These are phyloP conservation scores for Macrocybe gigantea DNA, from an alignment of 768 basidiomycete genomes.

Conservation along the genomic window DNA sequence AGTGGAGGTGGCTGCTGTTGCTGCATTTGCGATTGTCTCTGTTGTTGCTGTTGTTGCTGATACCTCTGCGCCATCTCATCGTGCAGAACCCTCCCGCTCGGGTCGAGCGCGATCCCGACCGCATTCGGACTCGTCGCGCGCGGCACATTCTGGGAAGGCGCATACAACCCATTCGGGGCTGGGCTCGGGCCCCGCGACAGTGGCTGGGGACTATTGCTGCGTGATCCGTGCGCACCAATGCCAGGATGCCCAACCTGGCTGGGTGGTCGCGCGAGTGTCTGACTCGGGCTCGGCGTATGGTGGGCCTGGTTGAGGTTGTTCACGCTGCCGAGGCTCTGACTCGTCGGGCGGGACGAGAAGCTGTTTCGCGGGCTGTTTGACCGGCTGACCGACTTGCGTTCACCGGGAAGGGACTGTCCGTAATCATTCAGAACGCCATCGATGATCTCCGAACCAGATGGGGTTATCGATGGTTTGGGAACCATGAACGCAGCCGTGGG, in stretches of 20 bases:
- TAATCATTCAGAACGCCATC: conserved; percentile 75
- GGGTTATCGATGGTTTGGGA: conserved; percentile 42
- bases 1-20: conserved; percentile 19
- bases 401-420: conserved; percentile 83
- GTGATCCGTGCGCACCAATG: conserved; percentile 70
- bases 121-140: conserved; percentile 71
- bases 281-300: conserved; percentile 25
- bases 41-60: conserved; percentile 37
- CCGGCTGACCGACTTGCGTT: conserved; percentile 56
- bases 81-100: conserved; percentile 71
- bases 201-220: conserved; percentile 61
- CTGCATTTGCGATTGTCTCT: conserved; percentile 19
- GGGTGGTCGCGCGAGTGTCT: conserved; percentile 42
- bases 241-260: conserved; percentile 72
- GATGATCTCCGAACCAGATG: conserved; percentile 48
- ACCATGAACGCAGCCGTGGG: conserved; percentile 76
- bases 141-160: conserved; percentile 31
- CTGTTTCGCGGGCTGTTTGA: conserved; percentile 42
- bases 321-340: conserved; percentile 14
- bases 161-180: conserved; percentile 24
- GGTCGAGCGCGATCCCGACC: conserved; percentile 81
- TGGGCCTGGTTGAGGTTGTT: conserved; percentile 2
- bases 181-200: conserved; percentile 53
- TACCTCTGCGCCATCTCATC: conserved; percentile 71
- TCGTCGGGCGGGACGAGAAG: conserved; percentile 24